phyloP scores from a whole-genome alignment of 164 flowering plant species.

The Buxus sempervirens region DNA sequence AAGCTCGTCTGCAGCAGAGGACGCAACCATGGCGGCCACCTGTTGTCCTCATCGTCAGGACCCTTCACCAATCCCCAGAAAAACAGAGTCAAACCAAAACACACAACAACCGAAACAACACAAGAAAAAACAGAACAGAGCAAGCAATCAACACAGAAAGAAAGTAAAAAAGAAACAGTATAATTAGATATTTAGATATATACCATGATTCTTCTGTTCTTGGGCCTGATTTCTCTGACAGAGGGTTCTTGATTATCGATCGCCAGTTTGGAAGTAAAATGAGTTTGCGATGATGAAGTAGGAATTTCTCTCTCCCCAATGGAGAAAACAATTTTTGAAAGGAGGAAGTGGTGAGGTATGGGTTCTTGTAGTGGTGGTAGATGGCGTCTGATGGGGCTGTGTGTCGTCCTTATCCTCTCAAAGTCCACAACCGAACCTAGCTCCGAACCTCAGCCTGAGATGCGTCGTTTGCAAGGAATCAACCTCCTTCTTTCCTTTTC shows the following conservation, averaged over 20 bases:
- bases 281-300: background rate
- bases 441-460: slow-evolving; percentile 39
- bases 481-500: slow-evolving; percentile 42
- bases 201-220: slow-evolving; percentile 78
- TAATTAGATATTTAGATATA: background rate
- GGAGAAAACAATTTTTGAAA: slow-evolving; percentile 10
- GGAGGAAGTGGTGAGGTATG: slow-evolving; percentile 17
- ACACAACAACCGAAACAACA: background rate
- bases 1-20: slow-evolving; percentile 61
- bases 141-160: background rate
- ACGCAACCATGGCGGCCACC: slow-evolving; percentile 91
- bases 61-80: slow-evolving; percentile 33
- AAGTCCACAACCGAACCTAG: slow-evolving; percentile 45
- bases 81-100: background rate
- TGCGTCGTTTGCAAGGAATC: slow-evolving; percentile 71
- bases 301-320: slow-evolving; percentile 1
- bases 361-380: slow-evolving; percentile 36
- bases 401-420: slow-evolving; percentile 59
- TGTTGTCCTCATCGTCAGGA: slow-evolving; percentile 59
- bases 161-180: background rate
- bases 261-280: slow-evolving; percentile 55
- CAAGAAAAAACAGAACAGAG: background rate
- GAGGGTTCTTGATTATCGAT: slow-evolving; percentile 71
- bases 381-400: slow-evolving; percentile 15
- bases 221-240: slow-evolving; percentile 70